These are phyloP conservation scores for Pichia occidentalis DNA, from an alignment of 805 yeast genomes.

Conservation along the genomic window DNA sequence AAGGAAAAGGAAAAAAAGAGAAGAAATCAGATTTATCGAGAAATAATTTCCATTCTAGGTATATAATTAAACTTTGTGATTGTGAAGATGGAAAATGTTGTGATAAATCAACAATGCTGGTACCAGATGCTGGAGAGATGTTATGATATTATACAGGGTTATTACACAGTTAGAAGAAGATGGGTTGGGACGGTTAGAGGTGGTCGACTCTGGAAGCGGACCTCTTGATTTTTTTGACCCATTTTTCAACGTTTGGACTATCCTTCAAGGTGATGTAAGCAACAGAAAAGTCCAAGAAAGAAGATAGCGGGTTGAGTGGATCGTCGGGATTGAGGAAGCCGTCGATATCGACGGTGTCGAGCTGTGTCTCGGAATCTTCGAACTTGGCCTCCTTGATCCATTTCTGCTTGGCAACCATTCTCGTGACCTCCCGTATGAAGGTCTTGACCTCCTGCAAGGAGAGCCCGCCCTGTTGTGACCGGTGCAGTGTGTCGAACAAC, in stretches of 20 bases:
- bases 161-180: too few species aligned
- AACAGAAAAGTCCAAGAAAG: slow-evolving; percentile 8
- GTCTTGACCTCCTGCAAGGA: slow-evolving; percentile 42
- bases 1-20: too few species aligned
- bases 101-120: too few species aligned
- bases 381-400: slow-evolving; percentile 51
- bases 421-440: slow-evolving; percentile 49
- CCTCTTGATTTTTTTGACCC: slow-evolving; percentile 4
- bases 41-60: too few species aligned
- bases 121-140: too few species aligned
- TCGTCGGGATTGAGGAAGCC: slow-evolving; percentile 11
- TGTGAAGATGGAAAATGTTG: too few species aligned
- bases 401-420: slow-evolving; percentile 46
- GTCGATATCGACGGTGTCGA: slow-evolving; percentile 9
- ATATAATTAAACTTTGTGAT: too few species aligned
- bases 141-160: too few species aligned
- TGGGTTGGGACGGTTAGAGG: too few species aligned
- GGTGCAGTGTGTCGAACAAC: slow-evolving; percentile 45
- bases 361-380: slow-evolving; percentile 10
- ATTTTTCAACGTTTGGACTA: neutral
- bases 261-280: slow-evolving; percentile 5
- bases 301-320: slow-evolving; percentile 7
- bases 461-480: slow-evolving; percentile 47
- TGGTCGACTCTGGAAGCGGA: too few species aligned
- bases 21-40: too few species aligned